Percentiles rank a stretch among this genome's conserved stretches.
Conservation (phyloP, 2,329 filamentous ascomycete species). For the Penicillium palitans region DNA sequence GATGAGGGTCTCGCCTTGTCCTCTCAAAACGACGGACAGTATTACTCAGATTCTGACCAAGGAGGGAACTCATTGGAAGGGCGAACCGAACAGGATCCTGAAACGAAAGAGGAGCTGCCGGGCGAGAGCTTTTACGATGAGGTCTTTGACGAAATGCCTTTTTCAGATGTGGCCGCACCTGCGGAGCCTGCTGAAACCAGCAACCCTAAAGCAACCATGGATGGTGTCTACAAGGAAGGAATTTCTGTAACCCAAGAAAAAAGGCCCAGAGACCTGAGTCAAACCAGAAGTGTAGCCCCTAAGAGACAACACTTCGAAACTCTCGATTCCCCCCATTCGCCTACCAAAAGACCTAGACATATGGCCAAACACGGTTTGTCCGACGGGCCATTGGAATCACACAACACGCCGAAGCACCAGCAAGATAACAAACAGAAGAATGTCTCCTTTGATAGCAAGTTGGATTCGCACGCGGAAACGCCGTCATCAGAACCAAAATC, state of each 20-base stretch:
- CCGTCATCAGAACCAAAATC: conserved; percentile 22
- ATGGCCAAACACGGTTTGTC: background rate
- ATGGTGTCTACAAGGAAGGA: background rate
- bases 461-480: conserved; percentile 4
- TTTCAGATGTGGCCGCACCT: conserved; percentile 2
- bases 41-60: conserved; percentile 43
- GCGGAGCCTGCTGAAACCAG: background rate
- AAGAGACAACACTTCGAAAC: conserved; percentile 3
- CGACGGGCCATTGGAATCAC: background rate
- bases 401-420: background rate
- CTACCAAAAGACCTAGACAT: conserved; percentile 14
- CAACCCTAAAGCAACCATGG: background rate
- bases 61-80: conserved; percentile 28
- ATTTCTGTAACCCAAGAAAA: background rate
- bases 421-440: conserved; percentile 3
- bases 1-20: conserved; percentile 62
- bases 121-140: conserved; percentile 29
- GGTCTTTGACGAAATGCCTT: conserved; percentile 20
- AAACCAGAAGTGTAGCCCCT: background rate
- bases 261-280: background rate
- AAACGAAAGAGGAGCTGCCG: conserved; percentile 13
- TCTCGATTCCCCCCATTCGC: background rate
- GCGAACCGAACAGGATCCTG: conserved; percentile 2
- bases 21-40: conserved; percentile 46
- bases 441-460: conserved; percentile 7